phyloP scores from a whole-genome alignment of 768 basidiomycete species.

The Amanita muscaria region DNA sequence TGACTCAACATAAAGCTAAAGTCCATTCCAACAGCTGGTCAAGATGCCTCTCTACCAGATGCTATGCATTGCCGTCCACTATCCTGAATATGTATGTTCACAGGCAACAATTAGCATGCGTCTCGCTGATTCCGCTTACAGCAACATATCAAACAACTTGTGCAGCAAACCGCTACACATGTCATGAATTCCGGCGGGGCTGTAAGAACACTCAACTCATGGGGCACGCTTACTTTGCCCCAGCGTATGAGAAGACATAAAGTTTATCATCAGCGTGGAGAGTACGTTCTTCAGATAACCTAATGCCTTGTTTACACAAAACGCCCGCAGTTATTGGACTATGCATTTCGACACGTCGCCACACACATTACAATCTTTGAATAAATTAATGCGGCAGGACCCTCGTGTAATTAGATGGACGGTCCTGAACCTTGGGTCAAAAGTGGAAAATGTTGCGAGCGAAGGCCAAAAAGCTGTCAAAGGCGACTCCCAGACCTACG shows the following conservation, averaged over 20 bases:
- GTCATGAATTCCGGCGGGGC: constrained; percentile 72
- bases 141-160: constrained; percentile 70
- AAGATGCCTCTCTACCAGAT: constrained; percentile 85
- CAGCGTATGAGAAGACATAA: constrained; percentile 59
- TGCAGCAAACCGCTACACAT: constrained; percentile 60
- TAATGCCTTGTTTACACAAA: background rate
- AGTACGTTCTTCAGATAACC: constrained; percentile 43
- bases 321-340: constrained; percentile 67
- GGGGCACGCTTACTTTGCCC: constrained; percentile 67
- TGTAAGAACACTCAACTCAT: constrained; percentile 69
- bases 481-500: constrained; percentile 12
- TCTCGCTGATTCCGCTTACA: constrained; percentile 18
- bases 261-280: constrained; percentile 50
- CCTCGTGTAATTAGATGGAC: constrained; percentile 82
- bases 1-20: background rate
- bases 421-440: constrained; percentile 68
- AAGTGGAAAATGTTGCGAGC: constrained; percentile 56
- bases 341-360: constrained; percentile 88
- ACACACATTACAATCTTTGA: constrained; percentile 52
- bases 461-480: constrained; percentile 38
- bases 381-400: constrained; percentile 62
- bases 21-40: background rate
- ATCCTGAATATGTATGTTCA: constrained; percentile 56
- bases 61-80: constrained; percentile 75
- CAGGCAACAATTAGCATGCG: background rate